Evolutionary conservation across 306 rosid species (phyloP), one percentile per base, ranked within the genome.

Genomic region (Acacia acuminata): DNA sequence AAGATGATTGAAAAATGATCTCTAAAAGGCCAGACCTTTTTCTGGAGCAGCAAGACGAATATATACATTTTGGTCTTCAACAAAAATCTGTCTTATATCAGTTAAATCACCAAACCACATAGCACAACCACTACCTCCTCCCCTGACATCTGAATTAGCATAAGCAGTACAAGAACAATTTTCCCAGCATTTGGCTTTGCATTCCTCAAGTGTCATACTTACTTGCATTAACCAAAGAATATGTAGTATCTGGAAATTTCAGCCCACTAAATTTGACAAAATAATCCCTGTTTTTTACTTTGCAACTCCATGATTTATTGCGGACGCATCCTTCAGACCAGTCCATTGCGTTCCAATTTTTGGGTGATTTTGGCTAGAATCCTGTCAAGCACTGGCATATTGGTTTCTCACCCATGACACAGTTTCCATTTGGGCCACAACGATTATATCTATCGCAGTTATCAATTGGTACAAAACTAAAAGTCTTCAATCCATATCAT

Each of bases 61-160:
- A 38, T 79, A 84, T 8, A 81, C 7, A 44, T 64, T 79, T 27
- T 76, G 84, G 11, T 82, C 91, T 27, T 32, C 45, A 24, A 2
- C 32, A 0, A 42, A 5, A 50, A 70, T 0, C 10, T 55, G 43
- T 40, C 73, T 81, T 10, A 65, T 3, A 60, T 90, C 89, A 16
- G 63, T 66, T 2, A 92, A 85, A 34, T 83, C 85, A 8, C 81
- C 83, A 7, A 75, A 88, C 87, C 89, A 85, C 65, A 83, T 72
- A 27, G 70, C 43, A 76, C 89, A 88, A 9, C 86, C 81, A 45
- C 63, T 82, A 14, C 80, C 81, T 64, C 19, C 79, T 32, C 20
- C 82, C 22, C 66, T 66, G 5, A 83, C 3, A 71, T 76, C 80
- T 5, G 80, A 56, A 32, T 78, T 75, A 5, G 89, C 61, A 60